phyloP scores from a whole-genome alignment of 805 yeast species.

The Trichomonascus vanleenenianus region DNA sequence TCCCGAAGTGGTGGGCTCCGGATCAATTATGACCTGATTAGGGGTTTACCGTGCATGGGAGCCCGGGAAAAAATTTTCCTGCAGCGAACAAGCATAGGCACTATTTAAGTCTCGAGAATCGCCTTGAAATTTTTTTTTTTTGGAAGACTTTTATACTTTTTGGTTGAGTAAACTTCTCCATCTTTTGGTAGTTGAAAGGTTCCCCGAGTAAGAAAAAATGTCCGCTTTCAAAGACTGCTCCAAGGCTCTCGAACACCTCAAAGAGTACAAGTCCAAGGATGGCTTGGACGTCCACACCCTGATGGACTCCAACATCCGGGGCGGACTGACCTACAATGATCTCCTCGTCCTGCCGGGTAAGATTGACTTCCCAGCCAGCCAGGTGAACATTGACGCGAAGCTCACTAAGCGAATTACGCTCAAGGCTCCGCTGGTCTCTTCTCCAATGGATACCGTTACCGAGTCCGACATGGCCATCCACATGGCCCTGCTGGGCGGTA shows the following conservation, averaged over 20 bases:
- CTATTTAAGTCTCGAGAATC: too few species aligned
- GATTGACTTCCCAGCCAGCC: slow-evolving; percentile 76
- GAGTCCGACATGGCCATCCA: slow-evolving; percentile 96
- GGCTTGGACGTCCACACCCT: slow-evolving; percentile 78
- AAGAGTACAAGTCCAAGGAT: slow-evolving; percentile 62
- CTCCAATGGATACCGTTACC: slow-evolving; percentile 99
- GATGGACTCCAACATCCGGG: slow-evolving; percentile 84
- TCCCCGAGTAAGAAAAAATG: neutral
- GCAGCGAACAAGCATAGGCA: too few species aligned
- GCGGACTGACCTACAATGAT: slow-evolving; percentile 97
- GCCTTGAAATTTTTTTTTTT: too few species aligned
- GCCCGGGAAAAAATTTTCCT: too few species aligned
- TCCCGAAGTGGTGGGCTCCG: too few species aligned
- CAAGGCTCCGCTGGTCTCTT: slow-evolving; percentile 91
- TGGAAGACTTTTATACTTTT: too few species aligned
- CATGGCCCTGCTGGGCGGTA: slow-evolving; percentile 98
- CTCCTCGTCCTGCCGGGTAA: slow-evolving; percentile 93
- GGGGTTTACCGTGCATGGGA: too few species aligned
- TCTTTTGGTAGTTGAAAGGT: neutral
- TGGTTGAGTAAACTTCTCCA: too few species aligned
- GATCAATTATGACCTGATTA: too few species aligned
- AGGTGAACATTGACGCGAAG: slow-evolving; percentile 72
- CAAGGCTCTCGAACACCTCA: slow-evolving; percentile 30
- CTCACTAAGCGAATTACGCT: slow-evolving; percentile 87
- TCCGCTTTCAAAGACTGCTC: slow-evolving; percentile 1